Percentiles rank a stretch among this genome's conserved stretches.
Conservation (phyloP, 768 basidiomycete genomes). For the Mrakia hoshinonis region DNA sequence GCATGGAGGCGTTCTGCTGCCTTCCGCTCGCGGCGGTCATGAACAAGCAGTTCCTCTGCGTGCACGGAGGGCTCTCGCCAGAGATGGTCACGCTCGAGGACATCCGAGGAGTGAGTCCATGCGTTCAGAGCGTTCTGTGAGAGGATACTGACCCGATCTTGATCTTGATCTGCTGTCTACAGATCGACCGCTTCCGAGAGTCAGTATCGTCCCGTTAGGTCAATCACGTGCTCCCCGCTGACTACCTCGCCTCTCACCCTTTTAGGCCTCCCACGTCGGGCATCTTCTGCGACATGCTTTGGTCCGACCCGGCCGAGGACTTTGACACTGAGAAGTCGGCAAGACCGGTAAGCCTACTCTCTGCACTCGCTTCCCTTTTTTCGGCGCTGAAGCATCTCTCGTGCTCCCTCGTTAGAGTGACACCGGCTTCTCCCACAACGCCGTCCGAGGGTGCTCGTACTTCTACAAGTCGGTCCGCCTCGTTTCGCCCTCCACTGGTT, state of each 20-base stretch:
- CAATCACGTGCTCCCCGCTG: neutral
- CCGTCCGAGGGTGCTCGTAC: slow-evolving; percentile 92
- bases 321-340: slow-evolving; percentile 88
- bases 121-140: neutral
- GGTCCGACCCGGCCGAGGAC: slow-evolving; percentile 96
- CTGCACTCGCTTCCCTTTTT: no score
- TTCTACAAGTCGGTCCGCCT: slow-evolving; percentile 73
- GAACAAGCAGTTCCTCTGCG: slow-evolving; percentile 99
- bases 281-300: slow-evolving; percentile 95
- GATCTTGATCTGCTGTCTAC: neutral
- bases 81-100: slow-evolving; percentile 94
- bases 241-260: slow-evolving; percentile 75
- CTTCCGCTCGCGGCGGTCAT: slow-evolving; percentile 93
- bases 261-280: slow-evolving; percentile 93
- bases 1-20: slow-evolving; percentile 95
- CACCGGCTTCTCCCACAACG: slow-evolving; percentile 78
- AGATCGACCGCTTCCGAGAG: slow-evolving; percentile 98
- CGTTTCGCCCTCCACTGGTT: no score
- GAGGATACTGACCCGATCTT: no score
- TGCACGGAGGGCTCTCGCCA: slow-evolving; percentile 92
- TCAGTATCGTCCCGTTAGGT: neutral
- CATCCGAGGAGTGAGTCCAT: slow-evolving; percentile 61
- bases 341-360: slow-evolving; percentile 42
- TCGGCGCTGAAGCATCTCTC: no score
- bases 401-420: neutral